Percentiles rank a stretch among this genome's conserved stretches.
These are phyloP conservation scores for Neurospora sp. DNA, from an alignment of 495 filamentous ascomycete genomes.

Conservation along the genomic window DNA sequence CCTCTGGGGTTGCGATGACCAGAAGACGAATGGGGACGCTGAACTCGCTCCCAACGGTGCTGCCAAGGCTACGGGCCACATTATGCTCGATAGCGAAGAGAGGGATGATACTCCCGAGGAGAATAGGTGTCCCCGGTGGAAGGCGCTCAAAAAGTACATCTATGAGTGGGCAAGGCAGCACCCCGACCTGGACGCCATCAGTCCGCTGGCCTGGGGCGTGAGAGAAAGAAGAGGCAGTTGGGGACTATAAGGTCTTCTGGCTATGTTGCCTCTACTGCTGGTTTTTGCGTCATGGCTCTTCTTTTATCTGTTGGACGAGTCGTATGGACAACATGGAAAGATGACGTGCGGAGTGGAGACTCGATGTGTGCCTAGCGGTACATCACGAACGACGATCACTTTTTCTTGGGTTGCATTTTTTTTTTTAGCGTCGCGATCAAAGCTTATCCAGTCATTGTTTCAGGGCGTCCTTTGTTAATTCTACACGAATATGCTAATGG, in stretches of 20 bases:
- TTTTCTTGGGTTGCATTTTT: neutral
- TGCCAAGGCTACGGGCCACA: constrained; percentile 21
- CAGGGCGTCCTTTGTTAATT: neutral
- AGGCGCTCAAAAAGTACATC: constrained; percentile 70
- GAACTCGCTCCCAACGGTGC: constrained; percentile 26
- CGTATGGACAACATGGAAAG: neutral
- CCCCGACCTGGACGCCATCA: constrained; percentile 48
- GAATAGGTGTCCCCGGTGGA: constrained; percentile 56
- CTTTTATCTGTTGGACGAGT: neutral
- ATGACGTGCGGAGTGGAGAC: neutral
- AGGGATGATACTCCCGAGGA: constrained; percentile 26
- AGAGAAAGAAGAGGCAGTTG: constrained; percentile 70
- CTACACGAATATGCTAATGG: neutral
- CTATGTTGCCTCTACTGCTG: neutral
- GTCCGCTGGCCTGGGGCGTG: constrained; percentile 58
- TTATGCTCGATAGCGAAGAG: constrained; percentile 30
- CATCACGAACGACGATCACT: neutral
- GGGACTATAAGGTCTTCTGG: constrained; percentile 47
- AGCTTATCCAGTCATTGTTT: neutral
- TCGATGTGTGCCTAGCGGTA: neutral
- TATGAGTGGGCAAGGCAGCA: constrained; percentile 77
- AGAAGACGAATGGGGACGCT: constrained; percentile 3
- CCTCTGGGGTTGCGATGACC: constrained; percentile 37
- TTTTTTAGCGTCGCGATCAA: neutral
- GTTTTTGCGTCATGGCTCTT: constrained; percentile 1